These are phyloP conservation scores for Pleurotus platypus DNA, from an alignment of 768 basidiomycete species.

Conservation along the genomic window DNA sequence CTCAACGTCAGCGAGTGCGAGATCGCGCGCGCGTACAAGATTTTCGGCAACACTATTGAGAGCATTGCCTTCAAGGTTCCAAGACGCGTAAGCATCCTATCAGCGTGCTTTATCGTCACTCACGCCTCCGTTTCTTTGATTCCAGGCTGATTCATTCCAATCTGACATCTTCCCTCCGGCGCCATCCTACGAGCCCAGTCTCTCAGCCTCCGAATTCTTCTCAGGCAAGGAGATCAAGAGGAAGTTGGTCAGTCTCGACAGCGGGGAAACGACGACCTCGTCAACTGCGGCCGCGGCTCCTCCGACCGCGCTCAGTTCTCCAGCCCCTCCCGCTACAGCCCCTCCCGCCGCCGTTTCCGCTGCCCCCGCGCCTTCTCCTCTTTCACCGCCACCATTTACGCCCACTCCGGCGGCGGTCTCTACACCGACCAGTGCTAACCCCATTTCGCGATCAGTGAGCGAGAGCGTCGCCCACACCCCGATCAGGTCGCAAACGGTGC, in stretches of 20 bases:
- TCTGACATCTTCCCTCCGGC: conserved; percentile 96
- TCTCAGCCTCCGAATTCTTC: conserved; percentile 85
- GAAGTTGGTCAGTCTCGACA: conserved; percentile 78
- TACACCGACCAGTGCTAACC: conserved; percentile 1
- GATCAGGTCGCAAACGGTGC: not conserved
- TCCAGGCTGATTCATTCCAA: conserved; percentile 90
- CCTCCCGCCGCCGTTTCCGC: conserved; percentile 14
- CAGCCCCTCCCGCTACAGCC: not conserved
- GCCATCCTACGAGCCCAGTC: conserved; percentile 73
- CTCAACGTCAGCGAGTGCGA: conserved; percentile 90
- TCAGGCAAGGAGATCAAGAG: conserved; percentile 74
- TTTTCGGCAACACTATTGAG: conserved; percentile 70
- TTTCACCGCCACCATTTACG: conserved; percentile 17
- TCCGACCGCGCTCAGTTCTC: conserved; percentile 15
- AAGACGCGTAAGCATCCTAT: conserved; percentile 58
- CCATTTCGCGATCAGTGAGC: not conserved
- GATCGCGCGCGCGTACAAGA: conserved; percentile 93
- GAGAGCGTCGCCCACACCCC: not conserved
- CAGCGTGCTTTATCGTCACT: too few species aligned
- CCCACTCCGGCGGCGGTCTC: conserved; percentile 12
- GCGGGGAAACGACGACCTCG: conserved; percentile 40
- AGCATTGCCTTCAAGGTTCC: conserved; percentile 96
- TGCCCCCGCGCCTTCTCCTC: conserved; percentile 13
- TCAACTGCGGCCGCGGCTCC: conserved; percentile 17
- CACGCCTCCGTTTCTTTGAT: too few species aligned